Base-by-base conservation (phyloP, 805 yeast genomes). In the Metschnikowia proteae region DNA sequence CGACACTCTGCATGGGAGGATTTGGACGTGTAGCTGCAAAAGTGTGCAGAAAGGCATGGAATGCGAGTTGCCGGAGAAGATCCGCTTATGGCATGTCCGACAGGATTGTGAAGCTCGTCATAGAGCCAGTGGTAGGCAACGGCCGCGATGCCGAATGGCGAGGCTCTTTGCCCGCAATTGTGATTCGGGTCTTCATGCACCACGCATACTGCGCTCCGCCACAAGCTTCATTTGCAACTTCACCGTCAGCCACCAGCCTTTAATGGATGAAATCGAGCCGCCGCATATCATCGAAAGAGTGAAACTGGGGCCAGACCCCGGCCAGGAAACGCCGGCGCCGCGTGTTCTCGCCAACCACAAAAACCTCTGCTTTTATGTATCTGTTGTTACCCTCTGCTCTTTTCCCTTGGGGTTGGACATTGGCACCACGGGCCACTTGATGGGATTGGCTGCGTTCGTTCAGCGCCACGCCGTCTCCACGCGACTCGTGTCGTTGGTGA, bases 331-430 rank as follows among this genome's bases (percentile, higher is more conserved):
- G 17, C 13, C 38, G 17, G 17, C 22, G 41, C 41, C 32, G 23
- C 32, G 9, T 2, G n/a, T 38, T n/a, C 6, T 22, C 25, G 25
- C 41, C 30, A 38, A 38, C n/a, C 25, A 38, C 25, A 11, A n/a
- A 13, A 38, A 28, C 42, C 41, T 42, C 34, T 42, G 7, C 33
- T 8, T 43, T 2, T 45, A 51, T 26, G 45, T 51, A 9, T 39
- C 45, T 27, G 23, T 13, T 26, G 13, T 47, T 26, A 33, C 45
- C 13, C 38, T 50, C 9, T 46, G 53, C 32, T 52, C 53, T 6
- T 41, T 52, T 27, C 53, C 53, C 10, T 34, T 49, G 13, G 53
- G 53, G 2, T 52, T 52, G 53, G 55, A 49, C 33, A 29, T 52
- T 50, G 55, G 51, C n/a, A 43, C 55, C 38, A 43, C 53, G 3